A percentile compares a stretch with the other conserved stretches of the same genome.
Evolutionary conservation across 78 protist genomes (phyloP).

Genomic region (Dictyostelium discoideum): DNA sequence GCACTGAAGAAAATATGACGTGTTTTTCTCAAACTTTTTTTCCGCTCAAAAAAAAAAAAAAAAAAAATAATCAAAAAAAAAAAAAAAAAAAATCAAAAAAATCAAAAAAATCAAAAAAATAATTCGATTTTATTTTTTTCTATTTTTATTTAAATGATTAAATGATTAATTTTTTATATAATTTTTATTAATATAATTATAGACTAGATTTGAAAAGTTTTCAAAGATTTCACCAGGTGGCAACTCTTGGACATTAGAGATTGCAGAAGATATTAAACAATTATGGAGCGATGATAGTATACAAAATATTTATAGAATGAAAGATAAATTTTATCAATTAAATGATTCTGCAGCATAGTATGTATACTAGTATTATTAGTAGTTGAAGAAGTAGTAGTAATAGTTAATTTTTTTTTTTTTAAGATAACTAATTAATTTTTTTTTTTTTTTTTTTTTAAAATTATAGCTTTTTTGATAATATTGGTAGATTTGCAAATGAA

Average conservation of each 20-base stretch:
- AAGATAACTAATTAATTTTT: not conserved
- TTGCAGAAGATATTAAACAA: constrained; percentile 69
- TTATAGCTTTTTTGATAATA: constrained; percentile 73
- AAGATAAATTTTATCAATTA: constrained; percentile 72
- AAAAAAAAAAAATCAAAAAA: not conserved
- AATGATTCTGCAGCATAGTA: constrained; percentile 84
- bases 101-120: no score
- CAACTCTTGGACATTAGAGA: constrained; percentile 63
- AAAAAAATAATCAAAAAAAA: not conserved
- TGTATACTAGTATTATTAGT: constrained; percentile 33
- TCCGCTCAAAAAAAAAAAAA: no score
- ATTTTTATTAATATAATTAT: not conserved
- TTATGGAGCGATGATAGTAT: constrained; percentile 77
- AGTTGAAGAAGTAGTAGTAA: no score
- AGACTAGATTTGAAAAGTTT: constrained; percentile 75
- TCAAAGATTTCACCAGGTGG: constrained; percentile 77
- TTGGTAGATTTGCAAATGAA: constrained; percentile 55
- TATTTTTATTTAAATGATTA: not conserved
- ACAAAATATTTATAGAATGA: constrained; percentile 35
- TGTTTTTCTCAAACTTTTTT: not conserved
- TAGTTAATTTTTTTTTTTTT: not conserved
- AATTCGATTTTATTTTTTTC: no score
- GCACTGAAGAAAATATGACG: not conserved
- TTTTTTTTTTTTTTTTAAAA: not conserved
- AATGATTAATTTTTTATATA: not conserved